Percentiles rank a stretch among this genome's conserved stretches.
Conservation (phyloP, 306 rosid species). For the Alnus rubra region DNA sequence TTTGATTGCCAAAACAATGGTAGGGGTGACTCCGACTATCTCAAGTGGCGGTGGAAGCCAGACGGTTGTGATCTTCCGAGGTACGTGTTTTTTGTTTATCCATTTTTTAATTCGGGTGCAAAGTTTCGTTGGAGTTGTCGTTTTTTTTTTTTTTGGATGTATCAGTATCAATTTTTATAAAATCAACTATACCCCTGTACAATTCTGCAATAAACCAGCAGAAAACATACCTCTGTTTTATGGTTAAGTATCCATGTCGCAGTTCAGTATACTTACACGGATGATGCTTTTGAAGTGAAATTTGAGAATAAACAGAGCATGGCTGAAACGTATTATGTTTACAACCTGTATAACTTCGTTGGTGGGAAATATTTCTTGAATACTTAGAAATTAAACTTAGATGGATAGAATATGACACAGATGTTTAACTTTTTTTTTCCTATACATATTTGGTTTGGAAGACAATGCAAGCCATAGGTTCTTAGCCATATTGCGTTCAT, state of each 20-base stretch:
- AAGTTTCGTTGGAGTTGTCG: background rate
- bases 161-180: too few relatives aligned
- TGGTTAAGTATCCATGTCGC: background rate
- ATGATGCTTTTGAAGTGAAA: background rate
- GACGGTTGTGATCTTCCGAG: constrained; percentile 80
- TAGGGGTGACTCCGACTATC: constrained; percentile 60
- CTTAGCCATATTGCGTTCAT: background rate
- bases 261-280: background rate
- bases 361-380: background rate
- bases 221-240: background rate
- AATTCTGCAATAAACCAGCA: too few relatives aligned
- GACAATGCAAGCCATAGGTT: background rate
- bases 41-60: constrained; percentile 96
- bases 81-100: constrained; percentile 30
- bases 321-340: background rate
- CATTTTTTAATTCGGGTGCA: background rate
- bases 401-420: background rate
- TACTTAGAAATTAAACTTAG: background rate
- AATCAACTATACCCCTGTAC: too few relatives aligned
- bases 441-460: background rate
- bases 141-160: background rate
- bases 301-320: background rate
- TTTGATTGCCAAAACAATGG: constrained; percentile 80
- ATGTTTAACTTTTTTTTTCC: background rate
- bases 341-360: background rate